Evolutionary conservation across 1,284 basidiomycete genomes (phyloP), one percentile per base, ranked within the genome.

Genomic region (Boletus putidus): DNA sequence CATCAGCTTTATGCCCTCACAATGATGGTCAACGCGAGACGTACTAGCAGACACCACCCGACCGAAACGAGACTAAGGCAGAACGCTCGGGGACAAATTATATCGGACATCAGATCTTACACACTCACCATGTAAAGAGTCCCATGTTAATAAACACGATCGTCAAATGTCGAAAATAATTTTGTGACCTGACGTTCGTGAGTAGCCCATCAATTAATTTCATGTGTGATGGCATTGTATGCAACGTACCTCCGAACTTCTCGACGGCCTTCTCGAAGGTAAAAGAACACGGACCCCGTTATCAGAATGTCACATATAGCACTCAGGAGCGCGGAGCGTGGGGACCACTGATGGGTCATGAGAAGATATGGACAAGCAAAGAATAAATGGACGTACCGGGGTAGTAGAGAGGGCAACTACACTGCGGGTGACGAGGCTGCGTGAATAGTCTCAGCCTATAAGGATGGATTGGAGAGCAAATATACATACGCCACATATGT

Each of bases 251-350:
- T 57, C 15, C 14, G 53, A 36, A 67, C 12, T 25, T 23, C 20
- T 45, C 61, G 46, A 36, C 35, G 49, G 2, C 62, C 61, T 50
- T 44, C 61, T 44, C 64, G 52, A 47, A 63, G 61, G 31, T 65
- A 63, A n/a, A 63, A 65, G 18, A 66, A 66, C 7, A 66, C 65
- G 16, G 65, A 64, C 3, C 61, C 60, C 1, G 62, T 65, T 23
- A 63, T 65, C 42, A 63, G 25, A n/a, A 52, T 4, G 21, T 64
- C 62, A 37, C 63, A 52, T 4, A 60, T 47, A 15, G 53, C 65
- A 9, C 52, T 49, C 6, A 63, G 12, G 37, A 66, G n/a, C 8
- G 64, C 64, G 0, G 56, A 60, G 15, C 56, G 49, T 23, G 61
- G 55, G 8, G 61, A 63, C 62, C 62, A 63, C 62, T 63, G 20